Conservation (phyloP, 805 yeast species). For the Ogataea kodamae region DNA sequence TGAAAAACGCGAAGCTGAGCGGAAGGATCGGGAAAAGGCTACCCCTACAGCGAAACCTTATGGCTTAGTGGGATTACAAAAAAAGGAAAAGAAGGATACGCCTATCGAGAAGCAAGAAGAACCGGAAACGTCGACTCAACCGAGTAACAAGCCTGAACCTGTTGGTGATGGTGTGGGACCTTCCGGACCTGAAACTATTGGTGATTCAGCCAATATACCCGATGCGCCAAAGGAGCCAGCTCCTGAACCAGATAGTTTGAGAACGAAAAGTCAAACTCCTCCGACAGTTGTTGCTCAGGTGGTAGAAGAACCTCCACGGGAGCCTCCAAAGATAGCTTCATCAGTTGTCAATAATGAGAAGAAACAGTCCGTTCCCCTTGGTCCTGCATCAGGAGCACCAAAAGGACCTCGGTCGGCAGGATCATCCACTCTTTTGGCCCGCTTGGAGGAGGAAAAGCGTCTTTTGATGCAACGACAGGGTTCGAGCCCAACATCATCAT, state of each 20-base stretch:
- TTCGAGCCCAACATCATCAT: constrained; percentile 1
- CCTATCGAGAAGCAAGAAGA: constrained; percentile 1
- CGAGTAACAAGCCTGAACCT: neutral
- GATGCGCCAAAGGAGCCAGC: neutral
- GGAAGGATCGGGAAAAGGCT: constrained; percentile 12
- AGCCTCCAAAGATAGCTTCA: neutral
- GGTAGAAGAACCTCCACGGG: neutral
- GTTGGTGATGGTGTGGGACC: neutral
- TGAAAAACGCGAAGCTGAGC: constrained; percentile 16
- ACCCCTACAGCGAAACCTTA: constrained; percentile 25
- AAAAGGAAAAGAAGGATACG: constrained; percentile 14
- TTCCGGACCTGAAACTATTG: constrained; percentile 1
- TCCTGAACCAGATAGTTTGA: neutral
- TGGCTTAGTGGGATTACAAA: constrained; percentile 29
- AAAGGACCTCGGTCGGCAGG: neutral
- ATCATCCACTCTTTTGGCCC: constrained; percentile 10
- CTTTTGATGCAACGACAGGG: constrained; percentile 13
- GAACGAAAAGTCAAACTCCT: neutral
- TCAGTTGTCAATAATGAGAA: neutral
- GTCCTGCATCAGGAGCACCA: neutral
- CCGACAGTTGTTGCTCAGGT: neutral
- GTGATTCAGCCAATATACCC: neutral
- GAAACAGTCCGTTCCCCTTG: constrained; percentile 1
- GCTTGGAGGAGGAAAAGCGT: constrained; percentile 17
- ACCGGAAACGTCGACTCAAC: neutral